A percentile compares a stretch with the other conserved stretches of the same genome.
Conservation (phyloP, 306 rosid species). For the Cucurbita argyrosperma region DNA sequence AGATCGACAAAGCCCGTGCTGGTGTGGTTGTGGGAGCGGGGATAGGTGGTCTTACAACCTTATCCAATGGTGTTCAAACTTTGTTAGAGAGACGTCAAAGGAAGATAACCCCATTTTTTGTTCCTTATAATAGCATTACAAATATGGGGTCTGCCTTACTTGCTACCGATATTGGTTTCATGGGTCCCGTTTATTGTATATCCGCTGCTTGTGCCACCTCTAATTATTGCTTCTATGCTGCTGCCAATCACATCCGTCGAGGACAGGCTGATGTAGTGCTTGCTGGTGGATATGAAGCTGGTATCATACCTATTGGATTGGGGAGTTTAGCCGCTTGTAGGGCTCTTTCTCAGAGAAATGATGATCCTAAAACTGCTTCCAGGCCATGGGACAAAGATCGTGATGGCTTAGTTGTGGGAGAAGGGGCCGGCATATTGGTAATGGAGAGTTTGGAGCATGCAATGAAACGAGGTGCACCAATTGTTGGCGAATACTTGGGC, state of each 20-base stretch:
- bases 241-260: constrained; percentile 94
- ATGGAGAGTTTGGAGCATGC: constrained; percentile 98
- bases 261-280: constrained; percentile 96
- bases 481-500: constrained; percentile 90
- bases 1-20: constrained; percentile 74
- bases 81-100: constrained; percentile 75
- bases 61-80: constrained; percentile 71
- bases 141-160: constrained; percentile 96
- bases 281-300: constrained; percentile 98
- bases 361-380: constrained; percentile 95
- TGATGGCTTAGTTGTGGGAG: constrained; percentile 99
- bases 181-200: constrained; percentile 91
- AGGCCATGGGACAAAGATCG: constrained; percentile 98
- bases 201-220: constrained; percentile 98
- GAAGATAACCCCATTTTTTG: constrained; percentile 81
- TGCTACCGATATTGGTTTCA: constrained; percentile 78
- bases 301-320: constrained; percentile 77
- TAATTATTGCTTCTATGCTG: constrained; percentile 88
- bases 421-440: constrained; percentile 94
- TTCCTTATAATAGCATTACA: constrained; percentile 85
- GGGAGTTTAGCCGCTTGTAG: constrained; percentile 97
- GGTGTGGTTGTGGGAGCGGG: constrained; percentile 95
- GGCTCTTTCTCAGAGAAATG: constrained; percentile 90
- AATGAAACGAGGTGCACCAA: constrained; percentile 84
- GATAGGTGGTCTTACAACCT: constrained; percentile 85